These are phyloP conservation scores for Durio zibethinus DNA, from an alignment of 345 rosid genomes.

Conservation along the genomic window DNA sequence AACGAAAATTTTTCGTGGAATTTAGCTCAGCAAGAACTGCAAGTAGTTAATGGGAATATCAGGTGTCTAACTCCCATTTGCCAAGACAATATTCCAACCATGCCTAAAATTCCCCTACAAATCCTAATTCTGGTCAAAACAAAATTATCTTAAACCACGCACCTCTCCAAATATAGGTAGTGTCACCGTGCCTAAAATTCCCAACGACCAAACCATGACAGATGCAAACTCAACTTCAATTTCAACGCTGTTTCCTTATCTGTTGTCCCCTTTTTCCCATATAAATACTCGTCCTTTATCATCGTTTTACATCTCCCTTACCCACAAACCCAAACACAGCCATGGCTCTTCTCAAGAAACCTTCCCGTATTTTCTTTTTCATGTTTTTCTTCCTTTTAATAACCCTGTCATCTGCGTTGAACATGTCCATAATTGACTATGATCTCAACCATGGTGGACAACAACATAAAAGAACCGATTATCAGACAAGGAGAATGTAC, in stretches of 20 bases:
- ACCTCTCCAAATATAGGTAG: slow-evolving; percentile 7
- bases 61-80: too few species aligned
- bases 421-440: slow-evolving; percentile 56
- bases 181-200: background rate
- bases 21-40: too few species aligned
- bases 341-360: slow-evolving; percentile 17
- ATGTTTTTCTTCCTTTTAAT: slow-evolving; percentile 11
- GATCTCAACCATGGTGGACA: slow-evolving; percentile 17
- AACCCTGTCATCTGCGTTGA: slow-evolving; percentile 28
- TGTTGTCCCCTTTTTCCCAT: too few species aligned
- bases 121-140: background rate
- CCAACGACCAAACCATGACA: slow-evolving; percentile 5
- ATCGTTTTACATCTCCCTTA: background rate
- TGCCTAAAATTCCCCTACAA: background rate
- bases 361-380: background rate
- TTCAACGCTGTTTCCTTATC: slow-evolving; percentile 21
- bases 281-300: background rate
- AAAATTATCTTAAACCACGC: background rate
- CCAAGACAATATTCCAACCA: too few species aligned
- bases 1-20: too few species aligned
- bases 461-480: slow-evolving; percentile 22
- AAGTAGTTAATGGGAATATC: too few species aligned
- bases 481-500: slow-evolving; percentile 32
- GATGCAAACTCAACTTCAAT: slow-evolving; percentile 6
- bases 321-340: background rate